Conservation (phyloP, 177 flowering plant species). For the Vitis hybrid region DNA sequence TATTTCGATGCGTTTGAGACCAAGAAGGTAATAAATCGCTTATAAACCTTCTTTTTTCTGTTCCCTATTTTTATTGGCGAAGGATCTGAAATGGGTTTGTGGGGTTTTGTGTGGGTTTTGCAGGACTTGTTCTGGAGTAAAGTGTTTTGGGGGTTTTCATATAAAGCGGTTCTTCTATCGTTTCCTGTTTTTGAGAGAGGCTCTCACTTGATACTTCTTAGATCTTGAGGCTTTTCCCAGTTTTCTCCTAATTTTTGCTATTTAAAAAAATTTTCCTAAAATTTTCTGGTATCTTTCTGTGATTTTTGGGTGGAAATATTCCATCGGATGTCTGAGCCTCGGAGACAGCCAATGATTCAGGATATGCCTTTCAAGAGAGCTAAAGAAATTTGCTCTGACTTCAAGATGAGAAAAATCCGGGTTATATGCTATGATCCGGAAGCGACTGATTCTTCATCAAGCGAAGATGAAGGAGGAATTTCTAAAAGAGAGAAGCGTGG, state of each 20-base stretch:
- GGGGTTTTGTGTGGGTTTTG: conserved; percentile 27
- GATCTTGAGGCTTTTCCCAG: not conserved
- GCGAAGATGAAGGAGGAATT: conserved; percentile 59
- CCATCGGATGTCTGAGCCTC: conserved; percentile 41
- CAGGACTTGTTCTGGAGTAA: conserved; percentile 85
- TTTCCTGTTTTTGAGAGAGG: conserved; percentile 69
- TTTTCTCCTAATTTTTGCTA: conserved; percentile 3
- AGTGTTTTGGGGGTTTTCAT: conserved; percentile 70
- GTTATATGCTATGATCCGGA: conserved; percentile 71
- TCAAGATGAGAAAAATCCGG: conserved; percentile 50
- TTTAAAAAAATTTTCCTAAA: not conserved
- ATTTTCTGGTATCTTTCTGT: conserved; percentile 18
- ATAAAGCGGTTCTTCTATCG: conserved; percentile 54
- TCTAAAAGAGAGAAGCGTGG: not conserved
- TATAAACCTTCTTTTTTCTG: not conserved
- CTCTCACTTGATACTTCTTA: conserved; percentile 39
- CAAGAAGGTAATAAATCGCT: conserved; percentile 45
- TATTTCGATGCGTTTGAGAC: conserved; percentile 82
- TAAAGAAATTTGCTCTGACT: conserved; percentile 13
- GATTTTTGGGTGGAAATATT: conserved; percentile 18
- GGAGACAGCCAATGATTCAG: conserved; percentile 24
- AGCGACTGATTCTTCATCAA: conserved; percentile 73
- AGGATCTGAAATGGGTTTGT: conserved; percentile 15
- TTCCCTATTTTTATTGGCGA: not conserved
- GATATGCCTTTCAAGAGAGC: conserved; percentile 23